Evolutionary conservation across 2,329 filamentous ascomycete genomes (phyloP), one percentile per base, ranked within the genome.

Genomic region (Aspergillus calidoustus): DNA sequence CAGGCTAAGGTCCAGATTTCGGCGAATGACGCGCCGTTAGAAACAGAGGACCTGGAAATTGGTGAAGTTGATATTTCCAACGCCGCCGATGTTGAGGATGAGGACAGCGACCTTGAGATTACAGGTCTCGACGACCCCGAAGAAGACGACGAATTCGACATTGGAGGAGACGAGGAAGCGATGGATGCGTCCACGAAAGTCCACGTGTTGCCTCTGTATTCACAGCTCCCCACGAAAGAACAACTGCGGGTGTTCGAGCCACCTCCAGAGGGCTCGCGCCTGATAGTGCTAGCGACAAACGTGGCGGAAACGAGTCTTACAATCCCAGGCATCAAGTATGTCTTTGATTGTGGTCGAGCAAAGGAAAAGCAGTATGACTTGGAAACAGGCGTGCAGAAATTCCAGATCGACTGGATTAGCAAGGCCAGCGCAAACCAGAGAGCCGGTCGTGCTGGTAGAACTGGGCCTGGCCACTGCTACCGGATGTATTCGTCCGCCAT

Each of bases 291-390:
- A 46, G 93, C 95, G 0, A 99, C 95, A 48, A 99, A 99, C 76
- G 92, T 99, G 49, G 95, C 95, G 0, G 95, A 99, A 77, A 99
- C 95, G 0, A 96, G 91, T 86, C 84, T 99, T 74, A 99, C 95
- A 0, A 99, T 99, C 60, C 94, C 95, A 0, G 93, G 93, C 1
- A 93, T 96, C 64, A 88, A 92, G 63, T 99, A 97, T 72, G 95
- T 99, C 8, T 97, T 99, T 65, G 94, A 98, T 76, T 93, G 91
- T 67, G 95, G 95, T 38, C 86, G 96, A 54, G 90, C 91, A 41
- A 99, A 99, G 76, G 93, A 97, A 76, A 90, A 94, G 65, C 91
- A 89, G 61, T 98, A 95, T 71, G 91, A 98, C 73, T 84, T 87
- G n/a, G 81, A 87, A 11, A 97, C 91, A 8, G 94, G 94, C 3